Evolutionary conservation across 768 basidiomycete species (phyloP), one percentile per base, ranked within the genome.

Genomic region (Dioszegia hungarica): DNA sequence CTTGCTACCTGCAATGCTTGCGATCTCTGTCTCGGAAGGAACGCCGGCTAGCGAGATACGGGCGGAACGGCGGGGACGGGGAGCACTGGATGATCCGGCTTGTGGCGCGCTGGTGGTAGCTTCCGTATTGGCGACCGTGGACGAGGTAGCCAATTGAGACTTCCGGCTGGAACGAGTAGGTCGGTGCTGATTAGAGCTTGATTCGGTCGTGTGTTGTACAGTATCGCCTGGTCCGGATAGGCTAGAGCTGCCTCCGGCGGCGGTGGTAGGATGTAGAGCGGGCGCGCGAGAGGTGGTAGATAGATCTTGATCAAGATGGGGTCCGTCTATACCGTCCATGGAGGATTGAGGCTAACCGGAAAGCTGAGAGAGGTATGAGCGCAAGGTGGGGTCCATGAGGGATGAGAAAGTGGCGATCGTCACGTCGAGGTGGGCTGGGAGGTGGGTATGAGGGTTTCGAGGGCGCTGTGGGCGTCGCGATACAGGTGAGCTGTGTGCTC

Each of bases 31-130:
- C 27, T 59, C 43, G 8, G 49, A n/a, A 12, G 43, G 45, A 12
- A 34, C 22, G 9, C 36, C 40, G 17, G 57, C 45, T 1, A 62
- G 27, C 4, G 62, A 63, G 14, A 64, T 37, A 8, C 66, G 58
- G 45, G 63, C 54, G 25, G 66, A 64, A 11, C 62, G 66, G 36
- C 63, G 57, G 25, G 63, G 66, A 36, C 61, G 57, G 33, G 63
- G 56, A 36, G 49, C 44, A 25, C 50, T 44, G 17, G 45, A 19
- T 8, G 8, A 9, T 24, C 20, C 8, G 10, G 22, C 11, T 25
- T 24, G 12, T 10, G 8, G 28, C 22, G 3, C 25, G 28, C 27
- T 46, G 27, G 8, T 46, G 28, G 40, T 19, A 24, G 39, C 38
- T 9, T 47, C 33, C 20, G 36, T 37, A 22, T 28, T 25, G 20